These are phyloP conservation scores for Primulina eburnea DNA, from an alignment of 257 asterid species.

Conservation along the genomic window DNA sequence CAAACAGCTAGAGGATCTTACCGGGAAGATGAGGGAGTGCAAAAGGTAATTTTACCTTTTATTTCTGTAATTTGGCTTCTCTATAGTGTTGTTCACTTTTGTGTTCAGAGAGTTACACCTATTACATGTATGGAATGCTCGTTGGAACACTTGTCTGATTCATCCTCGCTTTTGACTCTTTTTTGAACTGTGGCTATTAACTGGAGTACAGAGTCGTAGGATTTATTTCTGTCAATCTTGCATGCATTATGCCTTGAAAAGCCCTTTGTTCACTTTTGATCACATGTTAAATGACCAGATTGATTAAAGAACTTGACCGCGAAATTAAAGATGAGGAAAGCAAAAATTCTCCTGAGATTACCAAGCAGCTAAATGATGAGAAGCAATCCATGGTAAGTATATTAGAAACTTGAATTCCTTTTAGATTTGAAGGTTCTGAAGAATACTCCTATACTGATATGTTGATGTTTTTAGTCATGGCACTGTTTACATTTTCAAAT, in stretches of 20 bases:
- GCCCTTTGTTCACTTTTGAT: slow-evolving; percentile 9
- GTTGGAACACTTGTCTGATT: not conserved
- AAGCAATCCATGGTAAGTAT: slow-evolving; percentile 82
- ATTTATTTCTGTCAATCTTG: slow-evolving; percentile 17
- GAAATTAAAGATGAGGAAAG: slow-evolving; percentile 94
- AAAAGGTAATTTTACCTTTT: slow-evolving; percentile 50
- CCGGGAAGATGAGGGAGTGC: slow-evolving; percentile 94
- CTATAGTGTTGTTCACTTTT: not conserved
- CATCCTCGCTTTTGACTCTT: slow-evolving; percentile 21
- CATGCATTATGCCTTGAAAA: slow-evolving; percentile 18
- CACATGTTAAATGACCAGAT: slow-evolving; percentile 38
- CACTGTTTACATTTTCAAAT: not conserved
- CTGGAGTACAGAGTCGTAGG: not conserved
- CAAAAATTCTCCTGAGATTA: slow-evolving; percentile 68
- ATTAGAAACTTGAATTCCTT: slow-evolving; percentile 3
- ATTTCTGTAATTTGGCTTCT: slow-evolving; percentile 15
- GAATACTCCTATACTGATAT: slow-evolving; percentile 9
- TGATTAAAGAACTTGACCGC: slow-evolving; percentile 93
- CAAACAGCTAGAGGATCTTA: slow-evolving; percentile 89
- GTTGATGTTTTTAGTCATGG: slow-evolving; percentile 1
- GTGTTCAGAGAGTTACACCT: slow-evolving; percentile 10
- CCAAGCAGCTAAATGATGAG: slow-evolving; percentile 89
- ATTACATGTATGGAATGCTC: slow-evolving; percentile 1
- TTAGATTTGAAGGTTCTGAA: slow-evolving; percentile 3
- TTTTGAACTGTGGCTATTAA: slow-evolving; percentile 12